Base-by-base conservation (phyloP, 2,329 filamentous ascomycete genomes). In the Exophiala bonariae region DNA sequence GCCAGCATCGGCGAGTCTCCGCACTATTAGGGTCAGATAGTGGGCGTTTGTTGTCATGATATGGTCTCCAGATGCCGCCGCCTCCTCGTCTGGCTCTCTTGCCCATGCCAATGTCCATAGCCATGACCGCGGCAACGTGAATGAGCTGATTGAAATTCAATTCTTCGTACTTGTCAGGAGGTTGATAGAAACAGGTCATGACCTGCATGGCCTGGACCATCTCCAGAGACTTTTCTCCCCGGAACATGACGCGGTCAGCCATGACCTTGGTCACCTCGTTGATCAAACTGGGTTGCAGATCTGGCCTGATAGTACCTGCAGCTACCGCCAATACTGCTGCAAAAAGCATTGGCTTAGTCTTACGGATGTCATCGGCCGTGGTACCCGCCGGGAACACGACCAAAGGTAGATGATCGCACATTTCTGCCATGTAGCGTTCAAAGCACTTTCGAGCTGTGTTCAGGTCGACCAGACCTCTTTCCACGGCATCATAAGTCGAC, bases 131-230 rank as follows among this genome's bases (percentile, higher is more conserved):
- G 2, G 87, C 86, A 61, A 89, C 82, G 64, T 95, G 88, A 36
- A 89, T 82, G 56, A 93, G 78, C 70, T 92, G 87, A 69, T 93
- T 95, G 65, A 93, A 95, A 63, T 93, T 93, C 61, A 92, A 81
- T 68, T 93, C 86, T 61, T 95, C 88, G 49, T 87, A 87, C 59
- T 87, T 80, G 56, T 92, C 84, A 0, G 89, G 89, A 13, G 89
- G 88, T 64, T 83, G 83, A 65, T 95, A 95, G 87, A 89, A 95
- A 16, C 90, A 79, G n/a, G 85, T 82, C 5, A 82, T 76, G 3
- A 95, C 73, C 48, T 88, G 78, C 32, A 95, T 71, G 2, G 87
- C 81, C 68, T 96, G 90, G 7, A 95, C 81, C 5, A 95, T 73
- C 65, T 95, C 90, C 14, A 96, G 69, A 28, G 81, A 88, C 72